These are phyloP conservation scores for Colletotrichum chlorophyti DNA, from an alignment of 2,329 filamentous ascomycete genomes.

Conservation along the genomic window DNA sequence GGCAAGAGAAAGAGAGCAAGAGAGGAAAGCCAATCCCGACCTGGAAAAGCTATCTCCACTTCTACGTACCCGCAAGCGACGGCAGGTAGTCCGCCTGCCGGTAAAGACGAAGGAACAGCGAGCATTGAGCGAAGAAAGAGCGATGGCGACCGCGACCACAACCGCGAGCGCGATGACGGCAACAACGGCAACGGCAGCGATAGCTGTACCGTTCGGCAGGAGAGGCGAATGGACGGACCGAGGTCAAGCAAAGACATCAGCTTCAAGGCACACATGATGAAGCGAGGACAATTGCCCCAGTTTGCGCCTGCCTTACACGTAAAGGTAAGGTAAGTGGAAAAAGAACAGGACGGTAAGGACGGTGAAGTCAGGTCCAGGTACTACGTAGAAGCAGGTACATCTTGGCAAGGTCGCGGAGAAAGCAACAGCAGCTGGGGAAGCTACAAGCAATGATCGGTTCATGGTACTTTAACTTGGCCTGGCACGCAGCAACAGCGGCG, in stretches of 20 bases:
- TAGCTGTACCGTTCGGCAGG: no score
- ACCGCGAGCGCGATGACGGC: no score
- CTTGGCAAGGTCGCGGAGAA: conserved; percentile 28
- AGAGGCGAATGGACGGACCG: no score
- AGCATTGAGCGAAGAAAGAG: conserved; percentile 20
- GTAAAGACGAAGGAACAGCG: conserved; percentile 17
- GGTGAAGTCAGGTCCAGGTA: conserved; percentile 20
- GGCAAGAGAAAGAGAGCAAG: not conserved
- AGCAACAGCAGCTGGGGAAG: conserved; percentile 28
- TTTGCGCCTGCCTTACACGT: no score
- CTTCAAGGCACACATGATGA: no score
- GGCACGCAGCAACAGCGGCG: not conserved
- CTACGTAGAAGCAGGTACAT: conserved; percentile 15
- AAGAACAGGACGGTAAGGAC: conserved; percentile 13
- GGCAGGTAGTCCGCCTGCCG: conserved; percentile 13
- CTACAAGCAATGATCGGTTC: conserved; percentile 21
- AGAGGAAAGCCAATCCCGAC: conserved; percentile 16
- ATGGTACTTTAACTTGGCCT: conserved; percentile 19
- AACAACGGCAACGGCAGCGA: conserved; percentile 13
- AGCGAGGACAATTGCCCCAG: no score
- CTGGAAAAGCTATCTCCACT: conserved; percentile 15
- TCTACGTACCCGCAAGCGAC: conserved; percentile 24
- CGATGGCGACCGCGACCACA: conserved; percentile 4
- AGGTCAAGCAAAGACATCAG: no score
- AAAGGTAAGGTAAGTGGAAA: conserved; percentile 3